A percentile compares a stretch with the other conserved stretches of the same genome.
Evolutionary conservation across 73 alveolate species (phyloP).

Genomic region (Urostyla sp.): DNA sequence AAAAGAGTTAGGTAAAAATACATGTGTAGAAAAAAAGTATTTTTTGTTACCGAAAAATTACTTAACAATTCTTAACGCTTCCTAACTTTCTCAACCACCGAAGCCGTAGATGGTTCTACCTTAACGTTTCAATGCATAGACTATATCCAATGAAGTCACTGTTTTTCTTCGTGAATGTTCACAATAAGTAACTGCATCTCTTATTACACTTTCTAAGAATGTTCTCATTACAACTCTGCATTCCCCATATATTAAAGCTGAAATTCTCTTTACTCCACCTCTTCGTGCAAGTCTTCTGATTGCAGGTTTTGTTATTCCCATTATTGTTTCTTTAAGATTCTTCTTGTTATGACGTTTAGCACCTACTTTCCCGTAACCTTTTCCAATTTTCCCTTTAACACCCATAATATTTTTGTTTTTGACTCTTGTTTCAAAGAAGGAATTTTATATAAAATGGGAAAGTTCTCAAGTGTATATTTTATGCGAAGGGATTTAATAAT

Average conservation of each 20-base stretch:
- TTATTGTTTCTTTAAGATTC: constrained; percentile 57
- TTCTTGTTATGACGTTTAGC: constrained; percentile 57
- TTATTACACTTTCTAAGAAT: constrained; percentile 61
- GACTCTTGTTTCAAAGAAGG: too few relatives aligned
- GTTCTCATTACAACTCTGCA: constrained; percentile 53
- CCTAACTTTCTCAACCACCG: constrained; percentile 46
- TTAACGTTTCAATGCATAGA: constrained; percentile 79
- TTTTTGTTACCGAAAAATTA: too few relatives aligned
- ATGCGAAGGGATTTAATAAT: too few relatives aligned
- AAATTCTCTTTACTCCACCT: constrained; percentile 78
- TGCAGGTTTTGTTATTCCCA: constrained; percentile 74
- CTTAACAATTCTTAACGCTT: background rate
- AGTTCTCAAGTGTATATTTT: too few relatives aligned
- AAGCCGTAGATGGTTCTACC: constrained; percentile 84
- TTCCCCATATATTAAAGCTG: constrained; percentile 58
- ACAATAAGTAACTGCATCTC: constrained; percentile 66
- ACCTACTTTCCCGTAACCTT: constrained; percentile 69
- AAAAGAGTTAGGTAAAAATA: too few relatives aligned
- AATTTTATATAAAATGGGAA: too few relatives aligned
- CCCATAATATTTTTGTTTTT: too few relatives aligned
- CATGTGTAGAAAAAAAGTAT: too few relatives aligned
- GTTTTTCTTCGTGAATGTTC: constrained; percentile 78
- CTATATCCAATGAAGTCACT: constrained; percentile 75
- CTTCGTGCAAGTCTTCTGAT: constrained; percentile 81
- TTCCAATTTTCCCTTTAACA: constrained; percentile 58